Evolutionary conservation across 176 grass and related monocot genomes (phyloP).

Genomic region (Phyllostachys edulis): DNA sequence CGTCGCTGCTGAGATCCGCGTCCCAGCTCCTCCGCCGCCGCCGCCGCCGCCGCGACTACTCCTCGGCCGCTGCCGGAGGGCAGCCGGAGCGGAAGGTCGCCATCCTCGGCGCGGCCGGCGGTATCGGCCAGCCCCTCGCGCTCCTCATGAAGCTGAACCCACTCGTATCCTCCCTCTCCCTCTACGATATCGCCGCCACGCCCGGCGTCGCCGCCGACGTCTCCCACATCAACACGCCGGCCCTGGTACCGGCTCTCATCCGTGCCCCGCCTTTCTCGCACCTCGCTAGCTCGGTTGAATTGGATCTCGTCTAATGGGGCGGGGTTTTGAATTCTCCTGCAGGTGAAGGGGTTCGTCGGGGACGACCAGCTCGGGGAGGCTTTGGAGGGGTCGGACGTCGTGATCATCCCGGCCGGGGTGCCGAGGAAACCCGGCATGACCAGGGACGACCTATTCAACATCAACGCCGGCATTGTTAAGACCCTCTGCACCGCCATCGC

Average conservation of each 20-base stretch:
- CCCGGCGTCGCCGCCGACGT: conserved; percentile 71
- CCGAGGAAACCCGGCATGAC: conserved; percentile 82
- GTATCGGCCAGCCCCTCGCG: conserved; percentile 67
- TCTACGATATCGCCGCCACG: conserved; percentile 67
- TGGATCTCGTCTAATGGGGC: not conserved
- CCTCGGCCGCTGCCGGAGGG: not conserved
- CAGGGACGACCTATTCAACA: conserved; percentile 79
- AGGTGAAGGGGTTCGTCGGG: conserved; percentile 52
- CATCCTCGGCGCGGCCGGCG: conserved; percentile 67
- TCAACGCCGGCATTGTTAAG: conserved; percentile 74
- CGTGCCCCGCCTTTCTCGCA: not conserved
- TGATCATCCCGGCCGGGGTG: conserved; percentile 68
- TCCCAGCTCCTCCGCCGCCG: conserved; percentile 41
- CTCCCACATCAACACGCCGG: conserved; percentile 66
- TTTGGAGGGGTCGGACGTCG: conserved; percentile 53
- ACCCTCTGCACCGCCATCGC: conserved; percentile 55
- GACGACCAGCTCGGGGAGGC: conserved; percentile 57
- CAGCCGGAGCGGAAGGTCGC: conserved; percentile 60
- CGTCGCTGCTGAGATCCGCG: conserved; percentile 43
- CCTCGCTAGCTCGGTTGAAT: not conserved
- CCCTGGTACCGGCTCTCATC: conserved; percentile 11
- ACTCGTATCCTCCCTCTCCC: conserved; percentile 61
- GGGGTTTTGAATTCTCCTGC: not conserved
- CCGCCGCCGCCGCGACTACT: conserved; percentile 34
- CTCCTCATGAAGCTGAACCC: conserved; percentile 76